A percentile compares a stretch with the other conserved stretches of the same genome.
These are phyloP conservation scores for Amylocystis lapponica DNA, from an alignment of 768 basidiomycete genomes.

Conservation along the genomic window DNA sequence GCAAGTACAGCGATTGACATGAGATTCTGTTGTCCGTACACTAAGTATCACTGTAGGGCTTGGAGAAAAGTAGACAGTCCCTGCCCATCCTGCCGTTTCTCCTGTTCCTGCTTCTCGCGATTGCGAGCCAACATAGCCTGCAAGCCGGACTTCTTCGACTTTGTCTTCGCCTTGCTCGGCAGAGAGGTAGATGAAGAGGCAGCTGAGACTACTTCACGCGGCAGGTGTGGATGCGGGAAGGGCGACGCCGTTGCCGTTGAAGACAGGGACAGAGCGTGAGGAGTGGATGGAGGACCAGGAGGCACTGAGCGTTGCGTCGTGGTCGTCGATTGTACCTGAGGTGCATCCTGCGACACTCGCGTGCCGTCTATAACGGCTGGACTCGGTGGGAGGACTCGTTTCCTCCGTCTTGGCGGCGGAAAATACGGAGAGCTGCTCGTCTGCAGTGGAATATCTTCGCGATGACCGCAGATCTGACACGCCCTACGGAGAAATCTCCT, in stretches of 20 bases:
- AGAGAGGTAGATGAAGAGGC: neutral
- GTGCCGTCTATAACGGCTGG: too few relatives aligned
- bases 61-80: constrained; percentile 53
- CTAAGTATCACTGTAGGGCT: constrained; percentile 24
- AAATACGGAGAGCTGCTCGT: constrained; percentile 13
- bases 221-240: constrained; percentile 1
- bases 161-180: constrained; percentile 22
- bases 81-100: constrained; percentile 26
- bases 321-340: too few relatives aligned
- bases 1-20: too few relatives aligned
- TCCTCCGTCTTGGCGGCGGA: too few relatives aligned
- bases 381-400: too few relatives aligned
- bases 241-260: constrained; percentile 4
- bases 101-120: constrained; percentile 43
- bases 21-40: neutral
- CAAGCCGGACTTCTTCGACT: constrained; percentile 52
- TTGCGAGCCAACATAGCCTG: constrained; percentile 63
- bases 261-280: constrained; percentile 8
- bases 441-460: constrained; percentile 20
- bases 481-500: constrained; percentile 16
- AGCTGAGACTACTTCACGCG: neutral
- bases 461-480: constrained; percentile 24
- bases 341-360: too few relatives aligned
- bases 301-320: too few relatives aligned
- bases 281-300: too few relatives aligned